These are phyloP conservation scores for Striga asiatica DNA, from an alignment of 257 asterid species.

Conservation along the genomic window DNA sequence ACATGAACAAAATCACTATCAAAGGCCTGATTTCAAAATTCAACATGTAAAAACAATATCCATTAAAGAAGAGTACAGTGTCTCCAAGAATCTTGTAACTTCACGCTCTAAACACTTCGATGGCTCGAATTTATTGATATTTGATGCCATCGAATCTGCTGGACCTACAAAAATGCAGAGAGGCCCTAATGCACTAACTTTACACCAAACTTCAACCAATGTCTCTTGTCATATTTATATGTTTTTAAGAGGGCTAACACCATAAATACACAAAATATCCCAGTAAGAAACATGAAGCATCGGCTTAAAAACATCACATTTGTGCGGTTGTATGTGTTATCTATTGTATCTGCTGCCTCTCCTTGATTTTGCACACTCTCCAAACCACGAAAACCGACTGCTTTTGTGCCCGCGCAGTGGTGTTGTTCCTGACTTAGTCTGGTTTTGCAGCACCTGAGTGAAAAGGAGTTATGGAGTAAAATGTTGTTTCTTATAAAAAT, in stretches of 20 bases:
- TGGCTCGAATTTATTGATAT: conserved; percentile 11
- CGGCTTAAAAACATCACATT: background rate
- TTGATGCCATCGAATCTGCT: conserved; percentile 11
- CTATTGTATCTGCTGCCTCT: conserved; percentile 34
- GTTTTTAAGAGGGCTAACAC: conserved; percentile 11
- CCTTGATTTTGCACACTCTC: conserved; percentile 65
- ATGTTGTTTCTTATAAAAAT: background rate
- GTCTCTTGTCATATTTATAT: background rate
- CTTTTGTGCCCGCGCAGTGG: conserved; percentile 37
- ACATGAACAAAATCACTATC: too few species aligned
- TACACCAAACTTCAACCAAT: conserved; percentile 18
- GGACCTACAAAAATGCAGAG: conserved; percentile 16
- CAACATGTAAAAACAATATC: too few species aligned
- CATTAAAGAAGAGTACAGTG: too few species aligned
- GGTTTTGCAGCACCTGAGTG: conserved; percentile 7
- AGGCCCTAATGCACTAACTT: conserved; percentile 19
- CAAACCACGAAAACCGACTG: conserved; percentile 61
- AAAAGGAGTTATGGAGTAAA: background rate
- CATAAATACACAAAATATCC: conserved; percentile 16
- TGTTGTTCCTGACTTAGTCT: conserved; percentile 45
- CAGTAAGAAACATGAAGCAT: conserved; percentile 8
- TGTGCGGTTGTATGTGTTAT: conserved; percentile 14
- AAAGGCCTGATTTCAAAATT: too few species aligned
- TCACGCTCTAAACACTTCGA: too few species aligned
- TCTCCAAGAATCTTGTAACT: too few species aligned